A percentile compares a stretch with the other conserved stretches of the same genome.
Conservation (phyloP, 257 asterid species). For the Cinchona pubescens region DNA sequence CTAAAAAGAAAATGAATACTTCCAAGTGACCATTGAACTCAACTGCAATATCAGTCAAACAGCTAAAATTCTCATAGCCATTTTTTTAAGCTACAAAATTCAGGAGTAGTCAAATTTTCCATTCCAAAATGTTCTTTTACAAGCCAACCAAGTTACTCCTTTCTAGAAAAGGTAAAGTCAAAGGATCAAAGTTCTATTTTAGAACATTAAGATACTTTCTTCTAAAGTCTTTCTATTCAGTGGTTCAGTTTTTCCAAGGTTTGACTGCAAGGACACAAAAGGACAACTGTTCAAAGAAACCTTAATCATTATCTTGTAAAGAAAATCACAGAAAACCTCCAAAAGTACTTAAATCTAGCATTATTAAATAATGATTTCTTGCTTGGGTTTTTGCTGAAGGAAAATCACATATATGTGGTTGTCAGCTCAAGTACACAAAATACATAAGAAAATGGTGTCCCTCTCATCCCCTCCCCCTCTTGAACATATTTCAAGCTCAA, state of each 20-base stretch:
- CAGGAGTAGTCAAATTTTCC: background rate
- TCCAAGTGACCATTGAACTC: background rate
- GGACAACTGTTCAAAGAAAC: background rate
- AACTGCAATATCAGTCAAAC: background rate
- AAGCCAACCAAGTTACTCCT: background rate
- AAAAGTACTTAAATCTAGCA: background rate
- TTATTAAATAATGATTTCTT: background rate
- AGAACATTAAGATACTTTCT: background rate
- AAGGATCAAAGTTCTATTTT: background rate
- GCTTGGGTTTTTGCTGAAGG: background rate
- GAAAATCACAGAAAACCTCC: background rate
- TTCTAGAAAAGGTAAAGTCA: background rate
- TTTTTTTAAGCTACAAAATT: background rate
- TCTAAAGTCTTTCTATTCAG: background rate
- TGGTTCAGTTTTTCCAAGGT: background rate
- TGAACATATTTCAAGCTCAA: background rate
- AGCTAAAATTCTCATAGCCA: background rate
- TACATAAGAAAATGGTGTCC: background rate
- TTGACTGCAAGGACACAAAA: background rate
- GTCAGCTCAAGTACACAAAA: background rate
- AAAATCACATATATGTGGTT: background rate
- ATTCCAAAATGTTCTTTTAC: background rate
- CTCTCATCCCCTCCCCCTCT: background rate
- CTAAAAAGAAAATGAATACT: background rate
- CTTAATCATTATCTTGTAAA: background rate